A percentile compares a stretch with the other conserved stretches of the same genome.
These are phyloP conservation scores for Begonia masoniana DNA, from an alignment of 306 rosid species.

Conservation along the genomic window DNA sequence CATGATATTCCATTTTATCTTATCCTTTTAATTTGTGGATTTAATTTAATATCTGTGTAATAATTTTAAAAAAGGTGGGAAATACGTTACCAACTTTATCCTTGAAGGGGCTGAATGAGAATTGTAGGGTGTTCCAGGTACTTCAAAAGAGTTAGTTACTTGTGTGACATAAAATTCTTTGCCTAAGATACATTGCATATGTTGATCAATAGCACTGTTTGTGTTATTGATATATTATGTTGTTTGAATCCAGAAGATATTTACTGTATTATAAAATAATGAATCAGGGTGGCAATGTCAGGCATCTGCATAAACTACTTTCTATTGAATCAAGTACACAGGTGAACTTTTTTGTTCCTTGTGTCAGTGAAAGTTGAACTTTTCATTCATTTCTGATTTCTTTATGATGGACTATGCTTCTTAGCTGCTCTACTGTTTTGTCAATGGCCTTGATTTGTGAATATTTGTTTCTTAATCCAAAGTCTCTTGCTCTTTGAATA, in stretches of 20 bases:
- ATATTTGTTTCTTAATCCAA: no score
- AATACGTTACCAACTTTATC: conserved; percentile 30
- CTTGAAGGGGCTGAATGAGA: conserved; percentile 18
- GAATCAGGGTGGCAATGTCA: conserved; percentile 89
- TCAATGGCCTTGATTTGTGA: no score
- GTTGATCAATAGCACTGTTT: neutral
- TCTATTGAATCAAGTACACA: conserved; percentile 86
- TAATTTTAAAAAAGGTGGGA: conserved; percentile 49
- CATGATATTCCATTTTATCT: neutral
- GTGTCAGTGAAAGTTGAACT: neutral
- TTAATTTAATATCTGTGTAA: neutral
- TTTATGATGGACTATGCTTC: neutral
- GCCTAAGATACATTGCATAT: neutral
- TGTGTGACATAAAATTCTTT: neutral
- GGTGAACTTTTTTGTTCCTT: conserved; percentile 28
- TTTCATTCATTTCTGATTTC: neutral
- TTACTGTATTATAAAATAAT: neutral
- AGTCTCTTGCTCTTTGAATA: conserved; percentile 6
- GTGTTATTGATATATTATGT: neutral
- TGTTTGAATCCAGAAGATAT: neutral
- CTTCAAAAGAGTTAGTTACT: neutral
- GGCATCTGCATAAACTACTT: conserved; percentile 84
- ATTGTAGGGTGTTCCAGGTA: conserved; percentile 81
- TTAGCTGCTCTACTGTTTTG: no score
- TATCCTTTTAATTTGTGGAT: conserved; percentile 6